A percentile compares a stretch with the other conserved stretches of the same genome.
phyloP scores from a whole-genome alignment of 306 rosid genomes.

The Medicago arabica region DNA sequence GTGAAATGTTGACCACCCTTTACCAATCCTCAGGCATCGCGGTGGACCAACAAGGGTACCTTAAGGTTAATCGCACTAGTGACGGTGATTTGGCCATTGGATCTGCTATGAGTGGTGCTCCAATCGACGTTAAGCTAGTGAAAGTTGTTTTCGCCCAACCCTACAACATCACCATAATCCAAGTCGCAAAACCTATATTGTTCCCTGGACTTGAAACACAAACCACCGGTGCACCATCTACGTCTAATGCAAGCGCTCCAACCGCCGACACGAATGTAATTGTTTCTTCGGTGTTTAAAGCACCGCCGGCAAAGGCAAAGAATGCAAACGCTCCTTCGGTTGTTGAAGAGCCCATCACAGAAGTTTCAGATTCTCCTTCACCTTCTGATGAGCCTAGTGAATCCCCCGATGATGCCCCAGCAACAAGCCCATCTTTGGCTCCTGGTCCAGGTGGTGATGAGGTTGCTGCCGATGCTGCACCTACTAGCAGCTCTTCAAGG shows the following conservation, averaged over 20 bases:
- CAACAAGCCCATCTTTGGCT: not conserved
- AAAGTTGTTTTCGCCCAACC: slow-evolving; percentile 52
- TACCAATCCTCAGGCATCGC: slow-evolving; percentile 67
- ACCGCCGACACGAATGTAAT: not conserved
- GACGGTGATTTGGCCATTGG: slow-evolving; percentile 64
- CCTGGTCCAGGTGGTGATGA: slow-evolving; percentile 40
- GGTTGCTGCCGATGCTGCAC: slow-evolving; percentile 30
- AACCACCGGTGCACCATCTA: not conserved
- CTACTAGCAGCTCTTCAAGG: slow-evolving; percentile 22
- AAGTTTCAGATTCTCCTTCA: slow-evolving; percentile 14
- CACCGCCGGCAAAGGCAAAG: not conserved
- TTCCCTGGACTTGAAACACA: slow-evolving; percentile 49
- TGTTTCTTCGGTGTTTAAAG: not conserved
- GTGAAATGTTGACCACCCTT: slow-evolving; percentile 52
- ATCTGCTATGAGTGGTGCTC: slow-evolving; percentile 48
- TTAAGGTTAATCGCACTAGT: slow-evolving; percentile 41
- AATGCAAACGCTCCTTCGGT: not conserved
- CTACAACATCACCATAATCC: slow-evolving; percentile 61
- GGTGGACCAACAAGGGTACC: slow-evolving; percentile 47
- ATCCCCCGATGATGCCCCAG: not conserved
- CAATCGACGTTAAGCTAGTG: slow-evolving; percentile 40
- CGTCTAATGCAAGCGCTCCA: not conserved
- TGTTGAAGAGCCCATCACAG: not conserved
- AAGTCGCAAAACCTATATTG: slow-evolving; percentile 47
- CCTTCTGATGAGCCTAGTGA: not conserved